Conservation (phyloP, 2,329 filamentous ascomycete species). For the Penicillium sp. region DNA sequence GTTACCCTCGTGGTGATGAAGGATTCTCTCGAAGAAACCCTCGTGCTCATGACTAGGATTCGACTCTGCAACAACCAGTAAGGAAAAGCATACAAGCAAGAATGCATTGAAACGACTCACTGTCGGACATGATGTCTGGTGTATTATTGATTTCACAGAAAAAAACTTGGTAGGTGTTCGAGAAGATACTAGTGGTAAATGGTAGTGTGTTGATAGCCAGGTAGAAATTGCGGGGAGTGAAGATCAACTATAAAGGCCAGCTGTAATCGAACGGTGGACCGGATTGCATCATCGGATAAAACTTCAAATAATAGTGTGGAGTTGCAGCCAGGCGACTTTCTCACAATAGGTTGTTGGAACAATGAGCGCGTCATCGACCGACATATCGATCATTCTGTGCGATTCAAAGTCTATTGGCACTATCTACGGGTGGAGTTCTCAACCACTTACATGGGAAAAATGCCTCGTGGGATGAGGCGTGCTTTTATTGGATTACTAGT, state of each 20-base stretch:
- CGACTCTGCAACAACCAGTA: background rate
- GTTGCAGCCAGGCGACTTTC: slow-evolving; percentile 1
- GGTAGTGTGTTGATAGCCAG: background rate
- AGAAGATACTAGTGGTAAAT: background rate
- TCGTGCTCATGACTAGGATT: slow-evolving; percentile 6
- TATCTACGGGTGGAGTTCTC: background rate
- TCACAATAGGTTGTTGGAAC: slow-evolving; percentile 5
- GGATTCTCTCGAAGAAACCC: slow-evolving; percentile 16
- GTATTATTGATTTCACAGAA: background rate
- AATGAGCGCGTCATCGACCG: slow-evolving; percentile 17
- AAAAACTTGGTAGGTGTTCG: background rate
- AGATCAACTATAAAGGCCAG: background rate
- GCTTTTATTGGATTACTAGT: background rate
- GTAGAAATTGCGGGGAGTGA: background rate
- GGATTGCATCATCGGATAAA: background rate
- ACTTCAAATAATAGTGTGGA: background rate
- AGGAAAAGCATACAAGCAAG: too few relatives aligned
- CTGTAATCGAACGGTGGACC: background rate
- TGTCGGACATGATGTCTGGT: slow-evolving; percentile 10
- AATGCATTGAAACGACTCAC: slow-evolving; percentile 2
- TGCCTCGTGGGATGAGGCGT: too few relatives aligned
- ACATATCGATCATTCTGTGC: background rate
- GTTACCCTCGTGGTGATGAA: slow-evolving; percentile 5
- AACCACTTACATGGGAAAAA: too few relatives aligned
- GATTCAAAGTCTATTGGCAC: slow-evolving; percentile 3